These are phyloP conservation scores for Starmerella apicola DNA, from an alignment of 805 yeast species.

Conservation along the genomic window DNA sequence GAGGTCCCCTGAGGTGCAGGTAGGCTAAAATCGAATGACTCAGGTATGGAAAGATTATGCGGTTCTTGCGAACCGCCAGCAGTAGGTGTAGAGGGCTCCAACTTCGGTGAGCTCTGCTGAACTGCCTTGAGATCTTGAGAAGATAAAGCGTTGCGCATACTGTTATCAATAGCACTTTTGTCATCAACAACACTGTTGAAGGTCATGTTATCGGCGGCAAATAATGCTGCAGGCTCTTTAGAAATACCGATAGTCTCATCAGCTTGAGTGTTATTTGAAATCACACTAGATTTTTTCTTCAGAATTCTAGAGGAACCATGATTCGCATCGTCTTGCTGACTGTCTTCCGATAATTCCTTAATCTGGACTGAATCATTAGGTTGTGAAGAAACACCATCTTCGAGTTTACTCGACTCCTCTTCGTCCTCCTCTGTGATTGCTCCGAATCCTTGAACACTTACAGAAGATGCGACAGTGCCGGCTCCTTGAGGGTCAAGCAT, in stretches of 20 bases:
- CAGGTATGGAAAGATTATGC: background rate
- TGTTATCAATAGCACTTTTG: background rate
- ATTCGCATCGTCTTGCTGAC: background rate
- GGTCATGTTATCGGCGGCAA: background rate
- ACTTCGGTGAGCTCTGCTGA: background rate
- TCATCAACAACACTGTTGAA: background rate
- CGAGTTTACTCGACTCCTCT: conserved; percentile 8
- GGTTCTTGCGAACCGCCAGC: background rate
- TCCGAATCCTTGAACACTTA: conserved; percentile 1
- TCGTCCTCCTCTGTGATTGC: conserved; percentile 15
- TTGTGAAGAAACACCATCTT: no score
- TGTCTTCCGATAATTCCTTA: background rate
- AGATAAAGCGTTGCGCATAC: background rate
- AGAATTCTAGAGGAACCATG: background rate
- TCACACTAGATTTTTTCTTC: background rate
- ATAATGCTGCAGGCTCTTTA: background rate
- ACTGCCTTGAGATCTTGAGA: no score
- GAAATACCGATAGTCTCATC: conserved; percentile 4
- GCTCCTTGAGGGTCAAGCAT: conserved; percentile 19
- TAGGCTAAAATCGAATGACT: background rate
- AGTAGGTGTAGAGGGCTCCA: background rate
- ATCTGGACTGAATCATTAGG: background rate
- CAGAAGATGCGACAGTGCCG: conserved; percentile 1
- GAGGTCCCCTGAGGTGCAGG: no score
- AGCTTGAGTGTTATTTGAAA: background rate